Base-by-base conservation (phyloP, 768 basidiomycete species). In the Vararia minispora region DNA sequence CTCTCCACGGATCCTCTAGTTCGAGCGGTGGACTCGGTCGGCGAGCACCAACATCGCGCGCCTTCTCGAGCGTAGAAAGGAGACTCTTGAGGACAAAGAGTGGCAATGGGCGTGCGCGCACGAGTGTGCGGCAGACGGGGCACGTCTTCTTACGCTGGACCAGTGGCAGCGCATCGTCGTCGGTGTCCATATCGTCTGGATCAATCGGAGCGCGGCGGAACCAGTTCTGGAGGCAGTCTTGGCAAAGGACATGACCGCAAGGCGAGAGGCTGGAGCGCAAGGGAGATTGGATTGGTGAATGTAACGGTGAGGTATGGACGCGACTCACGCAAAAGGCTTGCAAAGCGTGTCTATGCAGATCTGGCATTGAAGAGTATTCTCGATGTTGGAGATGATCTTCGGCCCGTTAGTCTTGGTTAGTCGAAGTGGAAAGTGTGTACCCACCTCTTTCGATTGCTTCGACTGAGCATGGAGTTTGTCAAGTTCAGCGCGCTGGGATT, bases 171-270 rank as follows among this genome's bases (percentile, higher is more conserved):
- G 62, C 56, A 29, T 60, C 57, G 24, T 54, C 53, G 29, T 65
- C 63, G 31, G 66, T 58, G 37, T 57, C 42, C 63, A 69, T 70
- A 13, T 68, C 67, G 26, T 65, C 62, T 20, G 65, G 66, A 13
- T 52, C 43, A 0, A 62, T 58, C 3, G 81, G 80, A 3, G 80
- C 79, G 36, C 72, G 69, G 42, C 73, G 70, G 59, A 86, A 86
- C 83, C 83, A 86, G 47, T 77, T 74, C 55, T 81, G 77, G 7
- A 86, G 69, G 48, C 83, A 86, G 3, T 51, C 47, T 20, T 79
- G 65, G 40, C 83, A 86, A n/a, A 81, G 62, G n/a, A 81, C 68
- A 47, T 86, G 83, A 1, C 83, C 83, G 49, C 83, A 86, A 0
- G 83, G 83, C 1, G 79, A 69, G 30, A 85, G 63, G 2, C 82